Conservation (phyloP, 257 asterid genomes). For the Plantago elongata region DNA sequence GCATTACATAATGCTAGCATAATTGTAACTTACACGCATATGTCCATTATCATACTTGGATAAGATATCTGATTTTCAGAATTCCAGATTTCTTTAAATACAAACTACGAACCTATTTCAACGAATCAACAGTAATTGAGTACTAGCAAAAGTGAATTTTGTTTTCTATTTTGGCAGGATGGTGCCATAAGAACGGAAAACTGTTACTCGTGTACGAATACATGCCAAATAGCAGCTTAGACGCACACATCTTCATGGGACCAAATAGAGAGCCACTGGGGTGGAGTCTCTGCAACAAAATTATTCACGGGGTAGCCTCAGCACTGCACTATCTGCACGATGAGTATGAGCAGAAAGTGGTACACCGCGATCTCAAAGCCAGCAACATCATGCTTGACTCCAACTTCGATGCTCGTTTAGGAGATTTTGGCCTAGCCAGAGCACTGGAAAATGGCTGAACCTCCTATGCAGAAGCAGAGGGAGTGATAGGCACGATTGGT, state of each 20-base stretch:
- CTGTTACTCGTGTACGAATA: constrained; percentile 32
- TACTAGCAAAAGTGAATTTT: too few species aligned
- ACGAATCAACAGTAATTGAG: too few species aligned
- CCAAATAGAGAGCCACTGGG: constrained; percentile 16
- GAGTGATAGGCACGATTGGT: constrained; percentile 38
- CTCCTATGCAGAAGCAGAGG: constrained; percentile 25
- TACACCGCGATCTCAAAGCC: constrained; percentile 22
- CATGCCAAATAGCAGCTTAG: constrained; percentile 17
- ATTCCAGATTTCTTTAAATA: too few species aligned
- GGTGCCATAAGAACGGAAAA: constrained; percentile 40
- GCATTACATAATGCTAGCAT: too few species aligned
- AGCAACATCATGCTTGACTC: constrained; percentile 45
- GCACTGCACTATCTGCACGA: constrained; percentile 38
- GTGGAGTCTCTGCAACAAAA: constrained; percentile 27
- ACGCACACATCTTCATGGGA: constrained; percentile 24
- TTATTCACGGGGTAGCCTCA: constrained; percentile 28
- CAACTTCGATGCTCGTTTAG: constrained; percentile 38
- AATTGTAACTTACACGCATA: too few species aligned
- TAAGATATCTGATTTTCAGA: too few species aligned
- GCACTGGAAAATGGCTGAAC: constrained; percentile 36
- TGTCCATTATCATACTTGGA: too few species aligned
- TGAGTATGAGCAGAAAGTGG: constrained; percentile 34
- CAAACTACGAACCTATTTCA: too few species aligned
- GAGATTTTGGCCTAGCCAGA: constrained; percentile 45
- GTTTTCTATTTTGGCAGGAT: background rate